These are phyloP conservation scores for Microbotryomycetes sp. DNA, from an alignment of 1,284 basidiomycete genomes.

Conservation along the genomic window DNA sequence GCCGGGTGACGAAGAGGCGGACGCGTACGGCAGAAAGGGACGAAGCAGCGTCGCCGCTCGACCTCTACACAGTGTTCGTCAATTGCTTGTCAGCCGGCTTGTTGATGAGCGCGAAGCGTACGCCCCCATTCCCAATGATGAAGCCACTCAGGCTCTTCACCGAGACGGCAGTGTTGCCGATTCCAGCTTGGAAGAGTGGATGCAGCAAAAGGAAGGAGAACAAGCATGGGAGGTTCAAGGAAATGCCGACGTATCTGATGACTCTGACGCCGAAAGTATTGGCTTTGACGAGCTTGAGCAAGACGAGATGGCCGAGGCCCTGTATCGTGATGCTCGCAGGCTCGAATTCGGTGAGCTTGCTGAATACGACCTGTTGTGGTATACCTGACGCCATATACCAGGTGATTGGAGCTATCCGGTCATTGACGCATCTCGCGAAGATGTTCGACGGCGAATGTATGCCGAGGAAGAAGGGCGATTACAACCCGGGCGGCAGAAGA, in stretches of 20 bases:
- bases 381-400: not conserved
- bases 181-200: not conserved
- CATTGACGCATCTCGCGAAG: slow-evolving; percentile 36
- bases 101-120: slow-evolving; percentile 54
- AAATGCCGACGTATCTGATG: slow-evolving; percentile 17
- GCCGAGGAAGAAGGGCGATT: slow-evolving; percentile 30
- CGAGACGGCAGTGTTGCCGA: slow-evolving; percentile 40
- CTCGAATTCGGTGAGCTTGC: slow-evolving; percentile 80
- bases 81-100: slow-evolving; percentile 47
- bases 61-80: slow-evolving; percentile 43
- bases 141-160: slow-evolving; percentile 62
- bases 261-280: slow-evolving; percentile 31
- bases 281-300: slow-evolving; percentile 43
- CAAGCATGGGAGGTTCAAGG: slow-evolving; percentile 11
- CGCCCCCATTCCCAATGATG: slow-evolving; percentile 63
- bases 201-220: slow-evolving; percentile 7
- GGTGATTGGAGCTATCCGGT: slow-evolving; percentile 35
- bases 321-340: slow-evolving; percentile 61
- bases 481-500: not conserved
- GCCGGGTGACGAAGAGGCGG: slow-evolving; percentile 46
- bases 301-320: slow-evolving; percentile 50
- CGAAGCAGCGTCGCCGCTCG: slow-evolving; percentile 13
- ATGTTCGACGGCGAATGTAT: slow-evolving; percentile 31
- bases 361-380: not conserved
- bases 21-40: slow-evolving; percentile 29